A percentile compares a stretch with the other conserved stretches of the same genome.
Evolutionary conservation across 306 rosid species (phyloP).

Genomic region (Cucumis sativus): DNA sequence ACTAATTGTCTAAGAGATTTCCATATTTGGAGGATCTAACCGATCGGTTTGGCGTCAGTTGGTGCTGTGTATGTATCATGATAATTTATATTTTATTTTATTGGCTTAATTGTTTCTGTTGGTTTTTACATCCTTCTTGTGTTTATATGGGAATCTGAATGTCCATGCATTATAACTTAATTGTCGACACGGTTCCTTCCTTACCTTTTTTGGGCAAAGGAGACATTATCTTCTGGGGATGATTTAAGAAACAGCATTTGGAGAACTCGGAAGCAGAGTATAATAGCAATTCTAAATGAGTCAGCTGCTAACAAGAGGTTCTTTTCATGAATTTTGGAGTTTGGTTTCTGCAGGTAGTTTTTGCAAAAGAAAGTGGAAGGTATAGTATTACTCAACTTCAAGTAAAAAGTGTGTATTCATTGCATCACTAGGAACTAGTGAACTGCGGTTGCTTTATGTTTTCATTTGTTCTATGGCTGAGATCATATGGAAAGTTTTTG

Average conservation of each 20-base stretch:
- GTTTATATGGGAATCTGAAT: neutral
- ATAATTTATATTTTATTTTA: neutral
- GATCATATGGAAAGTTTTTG: neutral
- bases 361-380: neutral
- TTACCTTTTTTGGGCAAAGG: neutral
- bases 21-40: neutral
- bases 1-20: neutral
- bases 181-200: neutral
- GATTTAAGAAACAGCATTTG: neutral
- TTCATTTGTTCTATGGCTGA: neutral
- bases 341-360: neutral
- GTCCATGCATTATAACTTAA: neutral
- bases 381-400: neutral
- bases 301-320: neutral
- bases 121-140: neutral
- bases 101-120: neutral
- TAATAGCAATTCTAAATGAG: neutral
- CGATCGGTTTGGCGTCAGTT: neutral
- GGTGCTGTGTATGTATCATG: neutral
- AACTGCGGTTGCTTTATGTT: neutral
- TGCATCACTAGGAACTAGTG: neutral
- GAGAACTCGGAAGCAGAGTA: neutral
- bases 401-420: neutral
- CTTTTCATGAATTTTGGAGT: neutral
- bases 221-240: neutral